Conservation (phyloP, 2,329 filamentous ascomycete genomes). For the Trichoderma arundinaceum region DNA sequence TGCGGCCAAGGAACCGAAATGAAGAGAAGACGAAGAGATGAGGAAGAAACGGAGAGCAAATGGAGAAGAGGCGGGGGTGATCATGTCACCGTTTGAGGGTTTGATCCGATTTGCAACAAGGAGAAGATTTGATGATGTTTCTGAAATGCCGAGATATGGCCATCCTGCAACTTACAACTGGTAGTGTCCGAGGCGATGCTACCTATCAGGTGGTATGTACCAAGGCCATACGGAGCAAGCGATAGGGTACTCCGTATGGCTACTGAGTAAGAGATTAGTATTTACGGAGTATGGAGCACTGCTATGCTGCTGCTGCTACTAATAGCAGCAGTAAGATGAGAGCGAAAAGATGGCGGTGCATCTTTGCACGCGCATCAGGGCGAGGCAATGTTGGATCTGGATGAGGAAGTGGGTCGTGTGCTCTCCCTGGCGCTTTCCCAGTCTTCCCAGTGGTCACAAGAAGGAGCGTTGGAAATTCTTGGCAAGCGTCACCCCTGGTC, state of each 20-base stretch:
- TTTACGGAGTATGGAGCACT: background rate
- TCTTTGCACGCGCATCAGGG: background rate
- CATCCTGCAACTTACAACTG: background rate
- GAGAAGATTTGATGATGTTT: background rate
- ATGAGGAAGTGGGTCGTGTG: slow-evolving; percentile 31
- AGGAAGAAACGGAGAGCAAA: background rate
- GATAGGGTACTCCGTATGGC: background rate
- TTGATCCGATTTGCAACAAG: background rate
- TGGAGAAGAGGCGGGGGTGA: background rate
- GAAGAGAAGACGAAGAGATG: background rate
- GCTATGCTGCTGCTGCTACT: background rate
- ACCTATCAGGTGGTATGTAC: background rate
- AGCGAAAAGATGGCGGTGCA: slow-evolving; percentile 12
- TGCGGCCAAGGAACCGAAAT: background rate
- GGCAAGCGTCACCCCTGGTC: slow-evolving; percentile 22
- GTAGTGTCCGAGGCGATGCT: background rate
- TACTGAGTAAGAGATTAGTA: background rate
- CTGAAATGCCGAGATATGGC: background rate
- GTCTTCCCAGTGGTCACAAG: slow-evolving; percentile 7
- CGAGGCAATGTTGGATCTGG: background rate
- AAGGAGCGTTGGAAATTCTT: slow-evolving; percentile 22
- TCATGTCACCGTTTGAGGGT: background rate
- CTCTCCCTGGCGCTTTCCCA: slow-evolving; percentile 1
- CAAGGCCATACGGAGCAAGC: background rate
- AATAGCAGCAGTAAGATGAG: background rate